Evolutionary conservation across 2,329 filamentous ascomycete species (phyloP).

Genomic region (Ceratocystis variospora): DNA sequence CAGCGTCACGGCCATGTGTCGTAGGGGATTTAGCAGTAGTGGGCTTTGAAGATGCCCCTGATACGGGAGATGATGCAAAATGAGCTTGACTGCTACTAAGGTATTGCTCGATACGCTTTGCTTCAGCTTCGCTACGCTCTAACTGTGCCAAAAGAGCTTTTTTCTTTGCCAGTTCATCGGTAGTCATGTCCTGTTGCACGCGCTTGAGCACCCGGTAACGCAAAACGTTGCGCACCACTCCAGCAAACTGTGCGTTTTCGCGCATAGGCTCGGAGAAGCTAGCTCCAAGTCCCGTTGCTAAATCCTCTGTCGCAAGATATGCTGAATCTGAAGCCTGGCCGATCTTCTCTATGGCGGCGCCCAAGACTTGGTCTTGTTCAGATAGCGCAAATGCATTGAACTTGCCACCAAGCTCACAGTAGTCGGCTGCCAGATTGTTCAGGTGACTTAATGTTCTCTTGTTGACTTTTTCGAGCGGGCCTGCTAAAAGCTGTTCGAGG

Average conservation of each 20-base stretch:
- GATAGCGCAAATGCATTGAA: slow-evolving; percentile 96
- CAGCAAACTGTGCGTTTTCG: slow-evolving; percentile 92
- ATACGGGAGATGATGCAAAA: neutral
- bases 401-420: slow-evolving; percentile 85
- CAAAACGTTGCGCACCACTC: slow-evolving; percentile 78
- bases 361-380: slow-evolving; percentile 76
- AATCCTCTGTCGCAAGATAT: slow-evolving; percentile 87
- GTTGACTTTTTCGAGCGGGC: slow-evolving; percentile 95
- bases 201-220: slow-evolving; percentile 84
- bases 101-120: slow-evolving; percentile 85
- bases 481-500: slow-evolving; percentile 72
- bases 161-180: slow-evolving; percentile 85
- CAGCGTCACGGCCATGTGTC: slow-evolving; percentile 34
- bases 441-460: slow-evolving; percentile 76
- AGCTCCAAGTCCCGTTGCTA: slow-evolving; percentile 75
- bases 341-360: slow-evolving; percentile 82
- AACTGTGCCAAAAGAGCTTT: slow-evolving; percentile 66
- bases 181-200: slow-evolving; percentile 94
- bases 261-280: slow-evolving; percentile 96
- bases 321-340: slow-evolving; percentile 92
- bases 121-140: slow-evolving; percentile 87
- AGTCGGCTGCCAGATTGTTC: slow-evolving; percentile 67
- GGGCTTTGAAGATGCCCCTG: slow-evolving; percentile 36
- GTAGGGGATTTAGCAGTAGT: slow-evolving; percentile 1
- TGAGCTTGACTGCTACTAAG: slow-evolving; percentile 53